A percentile compares a stretch with the other conserved stretches of the same genome.
These are phyloP conservation scores for Cyberlindnera japonica DNA, from an alignment of 805 yeast genomes.

Conservation along the genomic window DNA sequence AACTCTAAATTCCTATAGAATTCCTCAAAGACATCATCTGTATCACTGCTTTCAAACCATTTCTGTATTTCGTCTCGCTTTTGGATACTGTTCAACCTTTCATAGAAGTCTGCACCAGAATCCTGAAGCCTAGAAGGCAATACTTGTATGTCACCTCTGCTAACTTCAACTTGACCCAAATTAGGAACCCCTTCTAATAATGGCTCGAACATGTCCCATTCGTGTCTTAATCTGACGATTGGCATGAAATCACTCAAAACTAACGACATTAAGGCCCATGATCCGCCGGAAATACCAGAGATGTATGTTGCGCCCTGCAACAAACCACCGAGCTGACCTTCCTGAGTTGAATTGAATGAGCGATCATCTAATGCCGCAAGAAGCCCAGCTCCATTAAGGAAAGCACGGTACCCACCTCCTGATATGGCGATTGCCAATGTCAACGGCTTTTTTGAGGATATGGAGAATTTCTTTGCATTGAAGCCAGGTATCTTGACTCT, in stretches of 20 bases:
- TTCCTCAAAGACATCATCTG: conserved; percentile 20
- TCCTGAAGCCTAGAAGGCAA: conserved; percentile 22
- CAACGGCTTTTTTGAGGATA: conserved; percentile 25
- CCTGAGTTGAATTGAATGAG: conserved; percentile 48
- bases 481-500: conserved; percentile 34
- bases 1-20: conserved; percentile 23
- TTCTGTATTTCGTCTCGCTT: conserved; percentile 9
- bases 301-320: conserved; percentile 68
- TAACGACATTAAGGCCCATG: conserved; percentile 56
- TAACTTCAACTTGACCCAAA: conserved; percentile 38
- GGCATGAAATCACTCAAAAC: conserved; percentile 38
- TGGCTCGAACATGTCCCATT: conserved; percentile 45
- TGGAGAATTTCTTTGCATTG: conserved; percentile 26
- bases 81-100: conserved; percentile 19
- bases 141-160: conserved; percentile 27
- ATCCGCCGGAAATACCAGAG: conserved; percentile 80
- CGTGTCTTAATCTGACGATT: conserved; percentile 32
- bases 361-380: conserved; percentile 75
- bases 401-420: conserved; percentile 92
- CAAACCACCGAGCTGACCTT: conserved; percentile 66
- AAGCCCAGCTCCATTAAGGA: conserved; percentile 82
- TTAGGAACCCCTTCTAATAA: conserved; percentile 56
- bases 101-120: conserved; percentile 23
- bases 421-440: conserved; percentile 60
- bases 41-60: conserved; percentile 2